A percentile compares a stretch with the other conserved stretches of the same genome.
phyloP scores from a whole-genome alignment of 2,329 filamentous ascomycete genomes.

The Aspergillus sp. region DNA sequence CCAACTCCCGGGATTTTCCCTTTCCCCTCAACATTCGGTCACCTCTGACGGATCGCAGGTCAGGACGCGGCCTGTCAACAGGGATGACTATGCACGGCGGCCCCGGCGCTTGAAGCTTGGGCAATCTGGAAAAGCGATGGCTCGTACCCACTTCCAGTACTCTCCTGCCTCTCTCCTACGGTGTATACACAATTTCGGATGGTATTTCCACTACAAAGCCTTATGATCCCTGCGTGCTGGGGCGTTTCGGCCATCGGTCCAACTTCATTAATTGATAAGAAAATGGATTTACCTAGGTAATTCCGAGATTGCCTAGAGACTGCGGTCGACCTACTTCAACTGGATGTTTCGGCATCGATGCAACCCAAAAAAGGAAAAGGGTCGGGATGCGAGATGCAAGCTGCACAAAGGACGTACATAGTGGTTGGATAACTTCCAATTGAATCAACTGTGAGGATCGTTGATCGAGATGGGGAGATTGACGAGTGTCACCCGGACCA shows the following conservation, averaged over 20 bases:
- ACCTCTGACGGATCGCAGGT: not conserved
- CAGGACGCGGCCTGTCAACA: not conserved
- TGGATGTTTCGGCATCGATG: not conserved
- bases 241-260: not conserved
- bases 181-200: not conserved
- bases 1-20: not conserved
- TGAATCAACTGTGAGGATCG: not conserved
- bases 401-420: not conserved
- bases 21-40: not conserved
- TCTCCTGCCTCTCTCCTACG: not conserved
- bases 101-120: conserved; percentile 1
- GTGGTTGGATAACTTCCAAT: not conserved
- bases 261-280: not conserved
- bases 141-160: not conserved
- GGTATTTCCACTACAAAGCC: not conserved
- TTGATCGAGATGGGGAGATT: conserved; percentile 5
- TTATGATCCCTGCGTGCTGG: not conserved
- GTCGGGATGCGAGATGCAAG: not conserved
- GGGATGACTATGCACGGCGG: conserved; percentile 8
- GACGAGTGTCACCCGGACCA: not conserved
- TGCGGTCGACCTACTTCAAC: not conserved
- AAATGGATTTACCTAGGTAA: not conserved
- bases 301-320: not conserved
- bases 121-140: not conserved
- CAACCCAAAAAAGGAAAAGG: not conserved